Evolutionary conservation across 257 asterid species (phyloP), one percentile per base, ranked within the genome.

Genomic region (Jaltomata sinuosa): DNA sequence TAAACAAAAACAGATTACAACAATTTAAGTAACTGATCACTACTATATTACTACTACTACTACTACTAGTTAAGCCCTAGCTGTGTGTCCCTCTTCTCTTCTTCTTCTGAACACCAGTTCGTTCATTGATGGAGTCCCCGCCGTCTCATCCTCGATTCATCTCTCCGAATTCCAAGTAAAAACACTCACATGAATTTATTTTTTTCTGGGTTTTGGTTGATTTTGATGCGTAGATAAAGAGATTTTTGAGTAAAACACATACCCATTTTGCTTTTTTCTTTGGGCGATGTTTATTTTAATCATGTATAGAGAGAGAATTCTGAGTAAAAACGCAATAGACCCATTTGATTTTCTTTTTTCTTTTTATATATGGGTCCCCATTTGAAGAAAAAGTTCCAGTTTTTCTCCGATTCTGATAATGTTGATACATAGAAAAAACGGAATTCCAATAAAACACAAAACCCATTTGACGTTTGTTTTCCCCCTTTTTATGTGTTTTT

Each of bases 41-140:
- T 1, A 40, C 11, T n/a, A 1, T 25, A 38, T 38, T 5, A 38
- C 42, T 38, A 38, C 6, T 38, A 38, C 7, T 38, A 38, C 42
- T 0, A n/a, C n/a, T 38, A 32, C 36, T 32, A 62, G 18, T 27
- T 74, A 74, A 68, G 38, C 57, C 40, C 81, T 74, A 76, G 40
- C 16, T 76, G n/a, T n/a, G n/a, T n/a, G 25, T 19, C 59, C 11
- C 19, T 49, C 34, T 45, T 74, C 34, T 71, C 21, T 72, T 45
- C 57, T 8, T 32, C 77, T 32, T 34, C 27, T 19, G 8, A 32
- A 65, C 19, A 72, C 4, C 36, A 74, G 40, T 76, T 18, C 25
- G 49, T 38, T 38, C n/a, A n/a, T 49, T 27, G 2, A 95, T 94
- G 98, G 98, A 93, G 87, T 89, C 94, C n/a, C 92, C 93, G 31